Conservation (phyloP, 2,329 filamentous ascomycete genomes). For the Hyphodiscus sp. region DNA sequence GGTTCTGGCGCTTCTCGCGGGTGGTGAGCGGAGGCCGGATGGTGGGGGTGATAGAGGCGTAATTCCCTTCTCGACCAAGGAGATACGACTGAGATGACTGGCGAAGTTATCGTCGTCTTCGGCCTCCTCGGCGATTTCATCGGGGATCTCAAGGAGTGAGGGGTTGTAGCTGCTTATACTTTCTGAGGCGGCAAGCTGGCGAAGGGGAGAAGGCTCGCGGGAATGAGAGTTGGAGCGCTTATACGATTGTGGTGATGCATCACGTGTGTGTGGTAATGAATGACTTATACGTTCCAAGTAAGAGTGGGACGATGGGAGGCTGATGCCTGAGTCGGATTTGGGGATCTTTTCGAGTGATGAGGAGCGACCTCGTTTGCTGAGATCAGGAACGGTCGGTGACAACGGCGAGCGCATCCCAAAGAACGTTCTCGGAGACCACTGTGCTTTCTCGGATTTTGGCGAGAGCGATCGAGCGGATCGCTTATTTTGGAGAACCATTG, state of each 20-base stretch:
- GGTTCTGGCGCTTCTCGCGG: neutral
- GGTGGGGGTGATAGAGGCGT: constrained; percentile 26
- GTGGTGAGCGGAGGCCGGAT: constrained; percentile 6
- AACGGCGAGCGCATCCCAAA: constrained; percentile 23
- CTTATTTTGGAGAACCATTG: constrained; percentile 27
- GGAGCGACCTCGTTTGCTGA: constrained; percentile 19
- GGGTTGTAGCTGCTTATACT: constrained; percentile 16
- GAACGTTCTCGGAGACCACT: constrained; percentile 25
- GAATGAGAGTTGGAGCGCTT: constrained; percentile 10
- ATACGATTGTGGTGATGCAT: constrained; percentile 17
- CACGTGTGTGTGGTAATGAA: constrained; percentile 16
- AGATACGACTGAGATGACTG: constrained; percentile 26
- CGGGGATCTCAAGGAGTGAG: constrained; percentile 35
- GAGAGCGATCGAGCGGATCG: constrained; percentile 24
- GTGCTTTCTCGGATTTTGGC: constrained; percentile 20
- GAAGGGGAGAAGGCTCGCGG: constrained; percentile 43
- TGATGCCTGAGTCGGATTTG: constrained; percentile 7
- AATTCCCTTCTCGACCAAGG: constrained; percentile 16
- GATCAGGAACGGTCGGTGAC: constrained; percentile 2
- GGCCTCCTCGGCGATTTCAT: constrained; percentile 41
- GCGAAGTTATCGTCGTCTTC: constrained; percentile 60
- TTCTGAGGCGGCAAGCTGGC: constrained; percentile 31
- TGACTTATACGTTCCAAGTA: constrained; percentile 5
- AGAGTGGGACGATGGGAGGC: constrained; percentile 5
- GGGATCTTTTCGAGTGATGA: constrained; percentile 15